phyloP scores from a whole-genome alignment of 805 yeast genomes.

The Kodamaea leandrae region DNA sequence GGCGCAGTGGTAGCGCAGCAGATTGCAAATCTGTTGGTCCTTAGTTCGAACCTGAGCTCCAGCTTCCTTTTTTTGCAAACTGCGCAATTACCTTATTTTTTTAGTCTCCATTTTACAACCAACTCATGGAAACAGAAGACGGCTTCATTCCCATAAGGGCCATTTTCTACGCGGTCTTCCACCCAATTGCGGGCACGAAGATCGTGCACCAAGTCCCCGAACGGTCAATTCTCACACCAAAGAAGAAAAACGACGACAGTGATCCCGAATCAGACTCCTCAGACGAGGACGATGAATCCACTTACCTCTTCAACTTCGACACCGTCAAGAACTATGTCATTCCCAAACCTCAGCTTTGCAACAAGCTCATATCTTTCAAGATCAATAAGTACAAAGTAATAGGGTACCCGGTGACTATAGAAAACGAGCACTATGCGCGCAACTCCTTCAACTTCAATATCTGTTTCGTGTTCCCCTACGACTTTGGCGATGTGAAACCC shows the following conservation, averaged over 20 bases:
- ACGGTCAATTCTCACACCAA: conserved; percentile 50
- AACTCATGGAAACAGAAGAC: conserved; percentile 33
- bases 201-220: conserved; percentile 88
- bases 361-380: conserved; percentile 71
- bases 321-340: conserved; percentile 85
- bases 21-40: conserved; percentile 99
- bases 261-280: conserved; percentile 4
- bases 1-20: conserved; percentile 99
- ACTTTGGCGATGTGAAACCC: conserved; percentile 69
- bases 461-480: conserved; percentile 84
- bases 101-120: not conserved
- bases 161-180: conserved; percentile 86
- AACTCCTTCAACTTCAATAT: conserved; percentile 92
- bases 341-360: conserved; percentile 90
- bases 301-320: conserved; percentile 67
- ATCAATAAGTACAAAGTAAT: conserved; percentile 67
- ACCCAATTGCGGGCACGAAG: conserved; percentile 94
- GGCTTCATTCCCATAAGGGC: conserved; percentile 91
- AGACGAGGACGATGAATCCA: conserved; percentile 2
- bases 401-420: conserved; percentile 86
- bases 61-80: conserved; percentile 57
- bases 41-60: conserved; percentile 94
- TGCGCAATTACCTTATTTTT: too few relatives aligned
- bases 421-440: conserved; percentile 73
- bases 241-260: conserved; percentile 11